Percentiles rank a stretch among this genome's conserved stretches.
Evolutionary conservation across 140 eudicot genomes (phyloP).

Genomic region (Senecio squalidus): DNA sequence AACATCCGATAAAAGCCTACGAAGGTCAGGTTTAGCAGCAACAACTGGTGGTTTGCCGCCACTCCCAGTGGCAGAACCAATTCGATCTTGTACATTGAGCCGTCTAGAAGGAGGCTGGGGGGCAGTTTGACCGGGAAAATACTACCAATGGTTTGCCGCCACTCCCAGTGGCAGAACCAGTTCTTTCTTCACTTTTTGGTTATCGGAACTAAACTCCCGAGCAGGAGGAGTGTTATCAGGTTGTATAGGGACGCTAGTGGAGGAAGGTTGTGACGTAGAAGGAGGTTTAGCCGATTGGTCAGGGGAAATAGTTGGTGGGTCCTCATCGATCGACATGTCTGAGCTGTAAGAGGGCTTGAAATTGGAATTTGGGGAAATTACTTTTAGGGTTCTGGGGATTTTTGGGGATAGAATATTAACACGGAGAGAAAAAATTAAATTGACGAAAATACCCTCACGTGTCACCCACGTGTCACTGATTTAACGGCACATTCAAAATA

Average conservation of each 20-base stretch:
- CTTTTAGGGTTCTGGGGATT: no score
- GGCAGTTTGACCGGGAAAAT: conserved; percentile 39
- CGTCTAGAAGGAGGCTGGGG: conserved; percentile 58
- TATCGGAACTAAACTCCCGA: no score
- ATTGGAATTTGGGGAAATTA: no score
- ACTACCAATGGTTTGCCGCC: conserved; percentile 66
- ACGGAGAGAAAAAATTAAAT: no score
- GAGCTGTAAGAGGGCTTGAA: conserved; percentile 65
- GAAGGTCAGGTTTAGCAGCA: conserved; percentile 67
- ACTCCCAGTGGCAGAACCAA: conserved; percentile 42
- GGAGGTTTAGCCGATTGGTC: conserved; percentile 12
- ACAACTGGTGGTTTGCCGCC: conserved; percentile 67
- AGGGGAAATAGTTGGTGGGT: conserved; percentile 30
- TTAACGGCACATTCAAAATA: no score
- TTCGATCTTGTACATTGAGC: conserved; percentile 94
- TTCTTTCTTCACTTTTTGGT: conserved; percentile 43
- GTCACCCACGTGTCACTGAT: no score
- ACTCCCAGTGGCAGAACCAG: conserved; percentile 40
- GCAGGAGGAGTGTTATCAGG: no score
- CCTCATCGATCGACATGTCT: conserved; percentile 94
- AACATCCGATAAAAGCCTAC: conserved; percentile 79
- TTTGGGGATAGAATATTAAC: no score
- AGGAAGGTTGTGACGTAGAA: conserved; percentile 21
- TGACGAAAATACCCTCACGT: no score
- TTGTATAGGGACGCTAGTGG: conserved; percentile 29